phyloP scores from a whole-genome alignment of 805 yeast species.

The Grigorovia transvaalensis region DNA sequence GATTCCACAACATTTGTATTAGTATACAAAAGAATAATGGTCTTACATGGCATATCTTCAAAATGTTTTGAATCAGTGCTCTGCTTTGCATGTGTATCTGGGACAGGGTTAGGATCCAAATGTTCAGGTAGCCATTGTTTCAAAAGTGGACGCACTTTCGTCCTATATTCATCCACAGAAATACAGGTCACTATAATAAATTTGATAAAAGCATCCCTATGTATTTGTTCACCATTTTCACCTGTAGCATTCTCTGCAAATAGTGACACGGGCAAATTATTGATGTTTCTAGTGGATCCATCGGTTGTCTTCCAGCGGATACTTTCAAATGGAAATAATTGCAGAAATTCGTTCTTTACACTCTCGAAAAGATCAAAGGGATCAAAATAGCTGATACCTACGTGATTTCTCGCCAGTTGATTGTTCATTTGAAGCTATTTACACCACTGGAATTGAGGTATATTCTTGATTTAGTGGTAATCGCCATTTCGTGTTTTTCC shows the following conservation, averaged over 20 bases:
- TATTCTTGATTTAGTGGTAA: not conserved
- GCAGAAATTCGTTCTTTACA: constrained; percentile 20
- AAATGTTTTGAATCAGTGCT: not conserved
- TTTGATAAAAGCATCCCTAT: constrained; percentile 35
- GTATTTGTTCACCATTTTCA: not conserved
- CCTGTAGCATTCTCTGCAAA: constrained; percentile 10
- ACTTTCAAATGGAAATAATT: constrained; percentile 22
- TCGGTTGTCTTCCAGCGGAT: constrained; percentile 25
- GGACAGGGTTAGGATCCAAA: not conserved
- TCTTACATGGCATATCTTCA: constrained; percentile 4
- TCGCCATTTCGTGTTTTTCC: not conserved
- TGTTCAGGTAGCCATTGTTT: constrained; percentile 57
- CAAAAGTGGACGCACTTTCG: constrained; percentile 72
- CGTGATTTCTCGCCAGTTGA: constrained; percentile 1
- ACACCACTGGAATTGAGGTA: not conserved
- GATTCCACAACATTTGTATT: constrained; percentile 25
- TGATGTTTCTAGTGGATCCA: constrained; percentile 20
- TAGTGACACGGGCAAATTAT: constrained; percentile 16
- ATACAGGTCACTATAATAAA: constrained; percentile 60
- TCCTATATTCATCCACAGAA: constrained; percentile 61
- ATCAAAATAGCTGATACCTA: constrained; percentile 26
- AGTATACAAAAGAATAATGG: constrained; percentile 22
- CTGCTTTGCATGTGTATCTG: not conserved
- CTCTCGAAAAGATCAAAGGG: constrained; percentile 27
- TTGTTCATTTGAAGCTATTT: not conserved